These are phyloP conservation scores for Polygonum aviculare DNA, from an alignment of 148 eudicot species.

Conservation along the genomic window DNA sequence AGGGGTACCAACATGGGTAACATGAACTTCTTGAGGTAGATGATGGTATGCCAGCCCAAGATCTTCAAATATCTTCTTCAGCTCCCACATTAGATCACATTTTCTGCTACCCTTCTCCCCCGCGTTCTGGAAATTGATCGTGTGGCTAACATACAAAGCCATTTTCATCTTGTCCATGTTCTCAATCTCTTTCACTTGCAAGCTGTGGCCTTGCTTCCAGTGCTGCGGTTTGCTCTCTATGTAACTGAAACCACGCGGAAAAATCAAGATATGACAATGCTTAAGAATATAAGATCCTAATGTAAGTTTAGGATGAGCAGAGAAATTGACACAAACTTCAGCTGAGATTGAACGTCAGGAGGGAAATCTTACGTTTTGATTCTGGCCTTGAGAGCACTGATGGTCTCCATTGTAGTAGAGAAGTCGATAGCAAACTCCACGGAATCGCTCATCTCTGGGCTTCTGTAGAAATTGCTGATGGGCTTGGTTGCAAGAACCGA, in stretches of 20 bases:
- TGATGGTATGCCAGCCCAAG: conserved; percentile 52
- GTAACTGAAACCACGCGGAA: conserved; percentile 36
- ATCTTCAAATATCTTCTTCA: conserved; percentile 72
- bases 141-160: conserved; percentile 59
- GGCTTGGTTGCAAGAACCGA: conserved; percentile 65
- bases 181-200: conserved; percentile 59
- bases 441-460: conserved; percentile 70
- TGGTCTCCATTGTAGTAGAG: conserved; percentile 53
- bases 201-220: conserved; percentile 60
- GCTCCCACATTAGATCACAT: conserved; percentile 56
- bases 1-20: conserved; percentile 29
- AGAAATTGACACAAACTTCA: neutral
- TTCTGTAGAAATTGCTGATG: conserved; percentile 77
- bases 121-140: conserved; percentile 63
- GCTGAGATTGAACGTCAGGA: neutral
- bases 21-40: conserved; percentile 68
- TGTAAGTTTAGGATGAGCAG: neutral
- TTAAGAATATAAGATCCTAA: too few species aligned
- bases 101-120: conserved; percentile 47
- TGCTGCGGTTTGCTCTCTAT: conserved; percentile 74
- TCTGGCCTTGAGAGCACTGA: conserved; percentile 51
- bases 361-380: conserved; percentile 37
- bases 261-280: neutral
- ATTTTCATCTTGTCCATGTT: conserved; percentile 65
- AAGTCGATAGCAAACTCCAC: conserved; percentile 66